These are phyloP conservation scores for Vitis vinifera DNA, from an alignment of 164 flowering plant species.

Conservation along the genomic window DNA sequence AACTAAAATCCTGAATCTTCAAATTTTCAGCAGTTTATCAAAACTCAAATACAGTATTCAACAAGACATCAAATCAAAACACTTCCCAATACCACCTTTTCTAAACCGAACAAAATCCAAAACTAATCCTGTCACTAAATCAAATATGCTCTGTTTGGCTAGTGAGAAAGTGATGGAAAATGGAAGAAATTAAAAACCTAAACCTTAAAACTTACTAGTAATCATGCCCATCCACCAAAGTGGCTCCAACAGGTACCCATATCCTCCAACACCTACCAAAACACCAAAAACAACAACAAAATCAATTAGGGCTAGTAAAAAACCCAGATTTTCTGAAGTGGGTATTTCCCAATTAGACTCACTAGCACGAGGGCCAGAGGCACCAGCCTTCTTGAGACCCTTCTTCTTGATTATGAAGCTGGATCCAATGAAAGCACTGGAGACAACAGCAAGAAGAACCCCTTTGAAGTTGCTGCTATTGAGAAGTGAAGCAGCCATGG, in stretches of 20 bases:
- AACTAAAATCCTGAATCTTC: too few species aligned
- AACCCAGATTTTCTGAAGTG: too few species aligned
- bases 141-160: too few species aligned
- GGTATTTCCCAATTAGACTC: constrained; percentile 6
- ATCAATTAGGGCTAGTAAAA: too few species aligned
- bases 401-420: constrained; percentile 92
- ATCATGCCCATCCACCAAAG: constrained; percentile 99
- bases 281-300: background rate
- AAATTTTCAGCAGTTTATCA: too few species aligned
- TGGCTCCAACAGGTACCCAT: constrained; percentile 80
- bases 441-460: constrained; percentile 64
- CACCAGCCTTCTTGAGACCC: constrained; percentile 73
- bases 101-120: too few species aligned
- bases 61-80: too few species aligned
- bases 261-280: constrained; percentile 74
- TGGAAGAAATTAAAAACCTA: constrained; percentile 1
- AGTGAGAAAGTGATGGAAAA: background rate
- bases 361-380: constrained; percentile 70
- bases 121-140: too few species aligned
- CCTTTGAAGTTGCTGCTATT: constrained; percentile 46
- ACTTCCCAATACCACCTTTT: too few species aligned
- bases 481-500: too few species aligned
- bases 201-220: constrained; percentile 59
- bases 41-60: too few species aligned
- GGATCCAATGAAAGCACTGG: constrained; percentile 81